Evolutionary conservation across 495 filamentous ascomycete species (phyloP), one percentile per base, ranked within the genome.

Genomic region (Aspergillus taichungensis): DNA sequence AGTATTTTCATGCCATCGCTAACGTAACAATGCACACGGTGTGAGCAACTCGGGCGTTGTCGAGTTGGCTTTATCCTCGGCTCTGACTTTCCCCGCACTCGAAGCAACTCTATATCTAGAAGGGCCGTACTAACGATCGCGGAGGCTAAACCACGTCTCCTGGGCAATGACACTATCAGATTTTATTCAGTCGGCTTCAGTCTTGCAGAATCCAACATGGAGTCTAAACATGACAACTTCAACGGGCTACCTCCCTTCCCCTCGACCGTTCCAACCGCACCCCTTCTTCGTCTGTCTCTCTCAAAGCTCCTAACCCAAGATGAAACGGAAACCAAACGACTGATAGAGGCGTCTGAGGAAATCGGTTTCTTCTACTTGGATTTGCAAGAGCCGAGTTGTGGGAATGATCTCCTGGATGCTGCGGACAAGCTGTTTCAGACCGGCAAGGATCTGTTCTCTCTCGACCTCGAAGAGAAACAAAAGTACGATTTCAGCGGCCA

Each of bases 291-390:
- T 10, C 62, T 83, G 14, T 74, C 77, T 0, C 63, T 81, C 1
- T 36, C 47, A 0, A 77, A 76, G 41, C 66, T 83, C 6, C 58
- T 66, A 10, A 53, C 53, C 3, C 55, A 68, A 6, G 60, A 74
- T 42, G 13, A 42, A 0, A 52, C 41, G 6, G 80, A 82, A 52
- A 53, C 52, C 8, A 43, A 64, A 12, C 60, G 67, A 11, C 64
- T 77, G 27, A 76, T 68, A 50, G 45, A 60, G 29, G 67, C 75
- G 1, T 75, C 67, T 28, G 66, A 71, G 14, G 68, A 75, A 6
- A 67, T 82, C 13, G 81, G 80, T 12, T 81, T 83, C 62, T 84
- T 82, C 62, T 82, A 83, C 46, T 67, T 83, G 2, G 73, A 78
- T 42, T 60, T 84, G 1, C 52, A 56, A 2, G 68, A 62, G 33